A percentile compares a stretch with the other conserved stretches of the same genome.
Evolutionary conservation across 75 land plant species (phyloP).

Genomic region (Azolla pinnata): DNA sequence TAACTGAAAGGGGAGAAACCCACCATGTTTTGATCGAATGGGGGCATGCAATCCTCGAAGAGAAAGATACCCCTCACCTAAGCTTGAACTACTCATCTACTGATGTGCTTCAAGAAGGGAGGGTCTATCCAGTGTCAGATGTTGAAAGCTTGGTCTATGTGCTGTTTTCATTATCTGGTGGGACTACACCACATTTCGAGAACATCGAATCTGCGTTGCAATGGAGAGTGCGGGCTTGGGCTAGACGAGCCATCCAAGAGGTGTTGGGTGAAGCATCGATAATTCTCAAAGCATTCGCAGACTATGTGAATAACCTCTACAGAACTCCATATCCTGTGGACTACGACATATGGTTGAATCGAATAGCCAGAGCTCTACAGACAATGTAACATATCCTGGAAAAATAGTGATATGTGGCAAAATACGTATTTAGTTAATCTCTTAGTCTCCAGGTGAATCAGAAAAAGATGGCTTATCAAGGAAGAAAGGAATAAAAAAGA

Average conservation of each 20-base stretch:
- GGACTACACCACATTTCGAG: slow-evolving; percentile 27
- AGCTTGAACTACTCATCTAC: slow-evolving; percentile 74
- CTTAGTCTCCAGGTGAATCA: no score
- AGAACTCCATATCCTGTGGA: slow-evolving; percentile 45
- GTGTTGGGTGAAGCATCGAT: slow-evolving; percentile 44
- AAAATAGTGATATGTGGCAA: no score
- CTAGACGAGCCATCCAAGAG: slow-evolving; percentile 34
- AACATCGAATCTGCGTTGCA: slow-evolving; percentile 38
- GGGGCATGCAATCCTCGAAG: slow-evolving; percentile 93
- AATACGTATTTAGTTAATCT: no score
- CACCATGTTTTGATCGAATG: slow-evolving; percentile 42
- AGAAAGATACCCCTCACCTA: slow-evolving; percentile 75
- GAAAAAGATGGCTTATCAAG: no score
- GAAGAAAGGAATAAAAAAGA: no score
- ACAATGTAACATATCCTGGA: no score
- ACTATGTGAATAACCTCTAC: slow-evolving; percentile 38
- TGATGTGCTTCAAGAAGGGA: slow-evolving; percentile 39
- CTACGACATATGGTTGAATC: slow-evolving; percentile 41
- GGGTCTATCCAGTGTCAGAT: slow-evolving; percentile 45
- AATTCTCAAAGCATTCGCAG: slow-evolving; percentile 45
- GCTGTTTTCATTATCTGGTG: slow-evolving; percentile 34
- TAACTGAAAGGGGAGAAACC: slow-evolving; percentile 34
- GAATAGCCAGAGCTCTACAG: slow-evolving; percentile 38
- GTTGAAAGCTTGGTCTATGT: slow-evolving; percentile 39
- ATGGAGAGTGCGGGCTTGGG: slow-evolving; percentile 42